Percentiles rank a stretch among this genome's conserved stretches.
These are phyloP conservation scores for Leucocoprinus sp. DNA, from an alignment of 768 basidiomycete species.

Conservation along the genomic window DNA sequence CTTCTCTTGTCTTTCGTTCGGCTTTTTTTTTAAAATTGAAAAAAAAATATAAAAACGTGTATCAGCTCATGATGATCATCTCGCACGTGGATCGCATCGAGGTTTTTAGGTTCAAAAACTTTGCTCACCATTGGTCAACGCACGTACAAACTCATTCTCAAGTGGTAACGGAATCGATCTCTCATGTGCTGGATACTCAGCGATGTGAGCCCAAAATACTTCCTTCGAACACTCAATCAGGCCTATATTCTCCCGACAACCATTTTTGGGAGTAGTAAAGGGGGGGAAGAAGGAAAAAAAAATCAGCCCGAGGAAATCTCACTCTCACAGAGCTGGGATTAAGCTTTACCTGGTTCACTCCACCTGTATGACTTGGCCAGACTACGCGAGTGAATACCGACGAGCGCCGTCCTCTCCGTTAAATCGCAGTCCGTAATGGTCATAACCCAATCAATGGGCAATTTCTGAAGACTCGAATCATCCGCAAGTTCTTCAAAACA, in stretches of 20 bases:
- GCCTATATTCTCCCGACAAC: conserved; percentile 18
- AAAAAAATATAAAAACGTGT: conserved; percentile 6
- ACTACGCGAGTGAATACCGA: conserved; percentile 31
- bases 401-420: conserved; percentile 22
- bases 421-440: conserved; percentile 29
- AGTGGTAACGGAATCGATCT: conserved; percentile 25
- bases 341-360: conserved; percentile 24
- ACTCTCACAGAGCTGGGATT: too few species aligned
- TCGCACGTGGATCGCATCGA: not conserved
- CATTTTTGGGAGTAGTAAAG: too few species aligned
- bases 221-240: conserved; percentile 21
- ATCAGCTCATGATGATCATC: not conserved
- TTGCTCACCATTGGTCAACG: conserved; percentile 25
- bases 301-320: too few species aligned
- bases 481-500: conserved; percentile 27
- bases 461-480: conserved; percentile 19
- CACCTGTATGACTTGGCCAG: conserved; percentile 26
- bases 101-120: not conserved
- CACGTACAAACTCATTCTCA: conserved; percentile 26
- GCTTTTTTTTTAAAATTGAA: too few species aligned
- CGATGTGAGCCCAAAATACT: conserved; percentile 34
- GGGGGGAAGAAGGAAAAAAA: too few species aligned
- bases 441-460: conserved; percentile 33
- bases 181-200: conserved; percentile 36
- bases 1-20: conserved; percentile 19